Evolutionary conservation across 2,329 filamentous ascomycete genomes (phyloP).

Genomic region (Drechslerella dactyloides): DNA sequence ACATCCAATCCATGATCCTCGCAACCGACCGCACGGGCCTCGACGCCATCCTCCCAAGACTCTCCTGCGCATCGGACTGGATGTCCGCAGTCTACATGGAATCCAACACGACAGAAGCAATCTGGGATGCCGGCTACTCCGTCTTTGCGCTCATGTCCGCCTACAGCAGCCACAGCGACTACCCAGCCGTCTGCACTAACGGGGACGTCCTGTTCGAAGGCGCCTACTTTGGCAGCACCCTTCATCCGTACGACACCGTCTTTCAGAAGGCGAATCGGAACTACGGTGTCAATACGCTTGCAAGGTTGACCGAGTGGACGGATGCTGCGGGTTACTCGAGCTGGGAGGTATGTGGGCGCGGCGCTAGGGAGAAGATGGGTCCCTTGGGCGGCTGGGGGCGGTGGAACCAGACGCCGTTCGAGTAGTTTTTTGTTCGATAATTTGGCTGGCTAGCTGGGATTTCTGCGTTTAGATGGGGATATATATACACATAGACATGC

Average conservation of each 20-base stretch:
- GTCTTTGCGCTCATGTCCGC: slow-evolving; percentile 29
- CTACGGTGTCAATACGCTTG: slow-evolving; percentile 8
- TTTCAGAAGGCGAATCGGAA: slow-evolving; percentile 39
- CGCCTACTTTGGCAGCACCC: slow-evolving; percentile 18
- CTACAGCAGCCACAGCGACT: slow-evolving; percentile 20
- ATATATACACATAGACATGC: no score
- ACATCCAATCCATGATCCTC: slow-evolving; percentile 59
- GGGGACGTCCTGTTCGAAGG: slow-evolving; percentile 14
- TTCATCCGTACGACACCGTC: slow-evolving; percentile 44
- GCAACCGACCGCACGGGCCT: slow-evolving; percentile 59
- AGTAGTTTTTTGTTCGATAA: no score
- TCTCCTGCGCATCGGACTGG: slow-evolving; percentile 15
- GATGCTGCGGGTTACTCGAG: slow-evolving; percentile 31
- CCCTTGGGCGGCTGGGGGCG: slow-evolving; percentile 29
- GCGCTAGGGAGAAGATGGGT: neutral
- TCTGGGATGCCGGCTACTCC: slow-evolving; percentile 16
- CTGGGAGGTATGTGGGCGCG: slow-evolving; percentile 34
- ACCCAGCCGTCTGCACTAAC: slow-evolving; percentile 18
- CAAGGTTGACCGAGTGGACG: slow-evolving; percentile 27
- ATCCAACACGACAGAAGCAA: slow-evolving; percentile 22
- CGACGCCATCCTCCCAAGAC: slow-evolving; percentile 56
- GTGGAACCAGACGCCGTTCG: slow-evolving; percentile 8
- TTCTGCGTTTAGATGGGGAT: no score
- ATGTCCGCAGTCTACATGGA: slow-evolving; percentile 28
- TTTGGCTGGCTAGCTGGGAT: no score